Base-by-base conservation (phyloP, 139 green algal species). In the Chlamydomonas eustigma region DNA sequence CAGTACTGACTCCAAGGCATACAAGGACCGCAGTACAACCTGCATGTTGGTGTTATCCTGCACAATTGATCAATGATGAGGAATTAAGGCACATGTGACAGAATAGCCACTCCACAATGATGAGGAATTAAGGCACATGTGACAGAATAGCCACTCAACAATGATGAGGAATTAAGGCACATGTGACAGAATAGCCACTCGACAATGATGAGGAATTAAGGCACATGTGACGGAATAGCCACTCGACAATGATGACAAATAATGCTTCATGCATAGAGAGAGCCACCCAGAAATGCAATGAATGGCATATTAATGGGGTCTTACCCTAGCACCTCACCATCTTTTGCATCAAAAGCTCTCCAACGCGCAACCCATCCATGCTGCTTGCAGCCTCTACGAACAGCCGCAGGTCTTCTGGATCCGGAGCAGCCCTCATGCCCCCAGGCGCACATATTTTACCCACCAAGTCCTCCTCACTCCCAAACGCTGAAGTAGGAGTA, bases 1-100 rank as follows among this genome's bases (percentile, higher is more conserved):
- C 32, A 92, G 76, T 18, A 93, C 71, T 1, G 89, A 88, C 69
- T 96, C 88, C 37, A 96, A 71, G 1, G 85, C 90, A 68, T 75
- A 90, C 51, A 96, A 80, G 30, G 89, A 79, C 6, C 91, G 88
- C 76, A 94, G 78, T 39, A 81, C 71, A 4, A 87, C 78, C 71
- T 95, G 91, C 90, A 89, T 94, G 0, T 65, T 30, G 36, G 35
- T 1, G 2, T 68, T 77, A 25, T 39, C 31, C 65, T 72, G 65
- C 65, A 72, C 32, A 8, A 70, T 24, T 24, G 58, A 18, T 24
- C 25, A 70, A 28, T 32, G 58, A 28, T 8, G 58, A 35, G 58
- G 58, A 35, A 70, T 32, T 37, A 8, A 70, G 25, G 28, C 6
- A 18, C 25, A 8, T 37, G 6, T 32, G 6, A 35, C 34, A 28